Conservation (phyloP, 2,329 filamentous ascomycete genomes). For the Nothophoma quercina region DNA sequence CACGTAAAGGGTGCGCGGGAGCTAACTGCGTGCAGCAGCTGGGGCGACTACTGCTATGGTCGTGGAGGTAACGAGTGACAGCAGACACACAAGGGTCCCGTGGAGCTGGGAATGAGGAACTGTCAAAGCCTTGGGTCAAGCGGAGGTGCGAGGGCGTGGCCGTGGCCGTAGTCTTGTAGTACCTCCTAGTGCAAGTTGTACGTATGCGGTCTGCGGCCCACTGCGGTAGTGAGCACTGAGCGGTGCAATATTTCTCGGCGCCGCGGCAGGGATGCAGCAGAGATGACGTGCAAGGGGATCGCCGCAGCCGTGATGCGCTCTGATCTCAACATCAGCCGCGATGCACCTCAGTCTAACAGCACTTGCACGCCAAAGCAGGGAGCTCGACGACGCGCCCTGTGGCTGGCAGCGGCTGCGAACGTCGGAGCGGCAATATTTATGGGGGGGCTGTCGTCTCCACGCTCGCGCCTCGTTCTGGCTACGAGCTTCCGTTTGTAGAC, state of each 20-base stretch:
- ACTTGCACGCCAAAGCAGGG: not conserved
- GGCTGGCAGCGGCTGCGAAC: constrained; percentile 17
- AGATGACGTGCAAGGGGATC: constrained; percentile 21
- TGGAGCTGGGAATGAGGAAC: constrained; percentile 10
- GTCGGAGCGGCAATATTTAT: constrained; percentile 15
- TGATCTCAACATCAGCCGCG: constrained; percentile 3
- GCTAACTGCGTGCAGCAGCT: constrained; percentile 5
- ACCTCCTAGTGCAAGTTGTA: constrained; percentile 3
- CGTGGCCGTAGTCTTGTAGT: constrained; percentile 11
- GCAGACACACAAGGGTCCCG: constrained; percentile 22
- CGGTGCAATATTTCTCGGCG: constrained; percentile 15
- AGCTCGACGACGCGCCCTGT: constrained; percentile 13
- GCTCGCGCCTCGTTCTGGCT: constrained; percentile 14
- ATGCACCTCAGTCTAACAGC: constrained; percentile 2
- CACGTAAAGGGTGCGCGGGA: constrained; percentile 6
- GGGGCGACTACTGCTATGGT: no score
- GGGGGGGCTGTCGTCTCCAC: constrained; percentile 9
- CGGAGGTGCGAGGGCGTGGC: constrained; percentile 10
- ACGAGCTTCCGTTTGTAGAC: constrained; percentile 24
- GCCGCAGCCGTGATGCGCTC: constrained; percentile 13
- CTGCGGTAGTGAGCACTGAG: constrained; percentile 14
- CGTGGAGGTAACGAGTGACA: constrained; percentile 35
- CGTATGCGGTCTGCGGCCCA: constrained; percentile 12
- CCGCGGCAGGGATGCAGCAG: constrained; percentile 14
- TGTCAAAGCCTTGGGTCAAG: constrained; percentile 6